Percentiles rank a stretch among this genome's conserved stretches.
These are phyloP conservation scores for Westerdykella ornata DNA, from an alignment of 2,329 filamentous ascomycete species.

Conservation along the genomic window DNA sequence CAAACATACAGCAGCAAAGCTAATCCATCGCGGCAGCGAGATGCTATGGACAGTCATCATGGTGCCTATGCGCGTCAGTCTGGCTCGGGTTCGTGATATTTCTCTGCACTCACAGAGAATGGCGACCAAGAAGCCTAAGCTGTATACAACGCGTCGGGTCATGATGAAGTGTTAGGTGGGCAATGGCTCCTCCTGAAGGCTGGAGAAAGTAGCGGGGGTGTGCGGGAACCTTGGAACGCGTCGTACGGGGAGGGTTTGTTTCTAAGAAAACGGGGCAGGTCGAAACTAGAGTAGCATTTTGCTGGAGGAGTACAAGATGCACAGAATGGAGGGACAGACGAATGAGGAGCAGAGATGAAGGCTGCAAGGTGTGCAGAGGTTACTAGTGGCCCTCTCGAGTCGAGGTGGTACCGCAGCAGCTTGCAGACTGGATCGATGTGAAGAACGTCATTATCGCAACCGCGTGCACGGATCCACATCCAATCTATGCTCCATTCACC, in stretches of 20 bases:
- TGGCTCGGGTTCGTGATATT: constrained; percentile 1
- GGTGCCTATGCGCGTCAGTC: constrained; percentile 50
- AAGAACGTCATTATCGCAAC: no score
- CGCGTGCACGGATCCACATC: no score
- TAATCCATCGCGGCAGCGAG: constrained; percentile 64
- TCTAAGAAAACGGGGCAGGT: not conserved
- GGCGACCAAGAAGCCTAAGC: constrained; percentile 44
- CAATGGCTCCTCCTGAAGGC: not conserved
- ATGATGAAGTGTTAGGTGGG: constrained; percentile 25
- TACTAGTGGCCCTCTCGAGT: no score
- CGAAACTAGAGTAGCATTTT: no score
- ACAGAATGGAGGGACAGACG: no score
- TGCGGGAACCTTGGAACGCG: no score
- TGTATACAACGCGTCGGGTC: constrained; percentile 46
- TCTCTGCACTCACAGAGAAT: constrained; percentile 34
- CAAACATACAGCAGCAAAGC: constrained; percentile 45
- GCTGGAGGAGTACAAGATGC: no score
- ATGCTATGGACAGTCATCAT: constrained; percentile 65
- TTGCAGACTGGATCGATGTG: no score
- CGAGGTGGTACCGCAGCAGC: no score
- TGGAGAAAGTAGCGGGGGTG: not conserved
- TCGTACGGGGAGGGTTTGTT: not conserved
- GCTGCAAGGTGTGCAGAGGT: no score
- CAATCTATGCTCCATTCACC: no score
- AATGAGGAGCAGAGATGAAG: no score